Evolutionary conservation across 805 yeast genomes (phyloP).

Genomic region (Candida maesae): DNA sequence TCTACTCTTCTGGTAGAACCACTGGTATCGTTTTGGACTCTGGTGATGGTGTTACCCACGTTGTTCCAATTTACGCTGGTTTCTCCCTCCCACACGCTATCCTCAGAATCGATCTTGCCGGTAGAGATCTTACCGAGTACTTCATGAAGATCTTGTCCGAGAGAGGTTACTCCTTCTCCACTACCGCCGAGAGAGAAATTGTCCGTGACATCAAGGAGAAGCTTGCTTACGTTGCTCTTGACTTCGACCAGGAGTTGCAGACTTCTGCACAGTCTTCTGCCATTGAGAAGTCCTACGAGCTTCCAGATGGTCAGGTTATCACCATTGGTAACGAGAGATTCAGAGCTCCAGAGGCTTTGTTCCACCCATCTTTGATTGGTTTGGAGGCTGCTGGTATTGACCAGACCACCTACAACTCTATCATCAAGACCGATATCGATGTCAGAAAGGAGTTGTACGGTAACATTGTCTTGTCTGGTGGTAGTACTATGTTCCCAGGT

Average conservation of each 20-base stretch:
- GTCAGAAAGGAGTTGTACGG: constrained; percentile 98
- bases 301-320: constrained; percentile 99
- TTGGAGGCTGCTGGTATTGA: constrained; percentile 98
- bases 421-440: constrained; percentile 98
- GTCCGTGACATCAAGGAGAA: constrained; percentile 89
- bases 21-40: constrained; percentile 99
- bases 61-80: constrained; percentile 99
- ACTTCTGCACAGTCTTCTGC: constrained; percentile 98
- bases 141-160: constrained; percentile 97
- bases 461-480: constrained; percentile 99
- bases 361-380: constrained; percentile 92
- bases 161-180: constrained; percentile 98
- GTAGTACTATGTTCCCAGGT: constrained; percentile 99
- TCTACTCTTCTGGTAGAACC: constrained; percentile 99
- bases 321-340: constrained; percentile 99
- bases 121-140: constrained; percentile 99
- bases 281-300: constrained; percentile 97
- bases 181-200: constrained; percentile 99
- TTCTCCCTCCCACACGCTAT: constrained; percentile 99
- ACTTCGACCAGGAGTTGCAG: constrained; percentile 99
- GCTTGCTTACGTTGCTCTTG: constrained; percentile 98
- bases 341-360: constrained; percentile 99
- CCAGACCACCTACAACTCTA: constrained; percentile 73
- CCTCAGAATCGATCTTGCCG: constrained; percentile 97
- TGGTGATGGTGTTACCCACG: constrained; percentile 99